Percentiles rank a stretch among this genome's conserved stretches.
Evolutionary conservation across 78 protist genomes (phyloP).

Genomic region (Pelomyxa schiedti): DNA sequence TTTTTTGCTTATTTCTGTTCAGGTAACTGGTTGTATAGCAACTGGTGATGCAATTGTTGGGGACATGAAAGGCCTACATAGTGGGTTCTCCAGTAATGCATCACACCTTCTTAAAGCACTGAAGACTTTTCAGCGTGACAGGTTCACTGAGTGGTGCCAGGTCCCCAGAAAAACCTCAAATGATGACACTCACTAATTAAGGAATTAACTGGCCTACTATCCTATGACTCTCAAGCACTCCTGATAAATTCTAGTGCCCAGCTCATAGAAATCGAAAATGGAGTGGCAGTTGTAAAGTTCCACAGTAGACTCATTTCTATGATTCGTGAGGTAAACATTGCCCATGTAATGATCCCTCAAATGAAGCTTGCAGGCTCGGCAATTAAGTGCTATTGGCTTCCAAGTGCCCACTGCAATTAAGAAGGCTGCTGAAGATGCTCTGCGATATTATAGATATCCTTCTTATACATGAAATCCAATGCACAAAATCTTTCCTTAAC

Average conservation of each 20-base stretch:
- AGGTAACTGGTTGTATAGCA: not conserved
- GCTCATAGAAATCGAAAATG: not conserved
- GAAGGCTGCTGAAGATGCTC: conserved; percentile 15
- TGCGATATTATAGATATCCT: not conserved
- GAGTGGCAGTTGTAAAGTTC: conserved; percentile 40
- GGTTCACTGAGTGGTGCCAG: not conserved
- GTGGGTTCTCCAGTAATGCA: not conserved
- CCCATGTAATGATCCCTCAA: too few relatives aligned
- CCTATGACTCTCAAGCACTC: too few relatives aligned
- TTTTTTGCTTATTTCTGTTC: not conserved
- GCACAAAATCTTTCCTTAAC: too few relatives aligned
- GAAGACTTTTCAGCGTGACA: conserved; percentile 4
- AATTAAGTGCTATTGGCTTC: conserved; percentile 47
- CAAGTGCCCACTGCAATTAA: conserved; percentile 12
- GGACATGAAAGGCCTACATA: not conserved
- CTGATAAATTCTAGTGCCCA: too few relatives aligned
- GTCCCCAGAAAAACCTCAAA: not conserved
- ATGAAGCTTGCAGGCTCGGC: too few relatives aligned
- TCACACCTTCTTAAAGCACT: conserved; percentile 1
- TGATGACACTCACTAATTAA: not conserved
- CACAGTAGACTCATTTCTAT: conserved; percentile 49
- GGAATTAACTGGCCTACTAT: not conserved
- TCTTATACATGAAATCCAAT: too few relatives aligned
- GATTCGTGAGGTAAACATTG: conserved; percentile 59
- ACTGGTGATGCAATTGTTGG: not conserved